Base-by-base conservation (phyloP, 2,329 filamentous ascomycete genomes). In the Alternaria sp. region DNA sequence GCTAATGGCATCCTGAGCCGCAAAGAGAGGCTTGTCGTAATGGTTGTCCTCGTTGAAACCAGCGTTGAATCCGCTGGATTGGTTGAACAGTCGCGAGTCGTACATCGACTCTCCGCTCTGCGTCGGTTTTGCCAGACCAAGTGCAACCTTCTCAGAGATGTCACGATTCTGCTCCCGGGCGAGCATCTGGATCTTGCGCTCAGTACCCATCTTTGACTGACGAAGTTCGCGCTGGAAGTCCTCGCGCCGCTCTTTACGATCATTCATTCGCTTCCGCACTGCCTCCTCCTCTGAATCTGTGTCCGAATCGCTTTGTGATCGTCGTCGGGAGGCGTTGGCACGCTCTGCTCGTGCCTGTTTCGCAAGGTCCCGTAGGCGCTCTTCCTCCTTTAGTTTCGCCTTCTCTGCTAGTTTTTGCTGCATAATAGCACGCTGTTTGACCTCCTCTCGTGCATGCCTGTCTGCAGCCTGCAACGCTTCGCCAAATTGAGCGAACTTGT, bases 21-120 rank as follows among this genome's bases (percentile, higher is more conserved):
- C 94, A 77, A 99, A 99, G 8, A 99, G 84, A 20, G 95, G 95
- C 81, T 98, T 98, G 79, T 98, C 95, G 81, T 98, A 99, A 0
- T 90, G 89, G 75, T 99, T 95, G 78, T 99, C 95, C 79, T 99
- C 95, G 79, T 99, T 99, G 85, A 97, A 93, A 0, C 94, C 95
- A 54, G 89, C 87, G 69, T 93, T 90, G 76, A 99, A 96, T 0
- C 95, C 95, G 70, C 91, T 94, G 6, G 89, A 91, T 81, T 97
- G 93, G 81, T 98, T 97, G 81, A 99, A 99, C 30, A 99, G 82
- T 41, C 95, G 86, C 2, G 93, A 96, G 81, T 99, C 95, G 82
- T 96, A 99, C 95, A 98, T 98, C 25, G 92, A 90, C 79, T 99
- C 95, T 57, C 90, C 90, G 52, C 90, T 92, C 76, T 95, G 91